phyloP scores from a whole-genome alignment of 2,329 filamentous ascomycete species.

The Fusarium humuli region DNA sequence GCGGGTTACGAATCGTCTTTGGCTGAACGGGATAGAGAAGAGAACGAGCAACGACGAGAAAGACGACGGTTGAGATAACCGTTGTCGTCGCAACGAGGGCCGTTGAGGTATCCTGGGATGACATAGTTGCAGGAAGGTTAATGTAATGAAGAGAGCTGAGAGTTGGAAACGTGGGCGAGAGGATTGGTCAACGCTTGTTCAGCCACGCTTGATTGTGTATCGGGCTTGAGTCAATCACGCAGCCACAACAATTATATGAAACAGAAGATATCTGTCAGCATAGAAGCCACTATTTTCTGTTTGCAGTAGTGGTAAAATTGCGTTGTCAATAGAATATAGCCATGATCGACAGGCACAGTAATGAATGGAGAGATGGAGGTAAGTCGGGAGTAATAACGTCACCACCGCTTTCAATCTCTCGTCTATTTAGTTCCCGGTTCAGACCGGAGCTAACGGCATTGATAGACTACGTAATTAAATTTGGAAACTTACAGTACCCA shows the following conservation, averaged over 20 bases:
- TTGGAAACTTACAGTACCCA: not conserved
- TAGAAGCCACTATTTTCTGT: not conserved
- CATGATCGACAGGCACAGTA: constrained; percentile 6
- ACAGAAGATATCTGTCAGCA: not conserved
- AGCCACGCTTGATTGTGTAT: constrained; percentile 17
- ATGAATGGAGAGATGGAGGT: not conserved
- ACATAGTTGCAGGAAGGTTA: constrained; percentile 7
- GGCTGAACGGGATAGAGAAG: constrained; percentile 56
- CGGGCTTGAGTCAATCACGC: constrained; percentile 1
- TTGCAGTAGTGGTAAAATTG: not conserved
- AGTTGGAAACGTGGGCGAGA: constrained; percentile 4
- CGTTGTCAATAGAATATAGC: not conserved
- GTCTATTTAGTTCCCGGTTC: constrained; percentile 13
- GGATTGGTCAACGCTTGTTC: constrained; percentile 18
- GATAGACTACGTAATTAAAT: not conserved
- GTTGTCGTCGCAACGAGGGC: constrained; percentile 55
- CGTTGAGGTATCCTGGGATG: constrained; percentile 36
- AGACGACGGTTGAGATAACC: constrained; percentile 55
- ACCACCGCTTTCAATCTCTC: constrained; percentile 3
- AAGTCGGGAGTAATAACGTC: constrained; percentile 11
- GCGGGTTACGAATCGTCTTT: constrained; percentile 58
- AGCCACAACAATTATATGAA: constrained; percentile 8
- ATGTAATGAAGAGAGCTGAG: not conserved
- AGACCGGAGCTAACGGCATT: not conserved
- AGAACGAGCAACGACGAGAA: constrained; percentile 52